Base-by-base conservation (phyloP, 1,284 basidiomycete genomes). In the Microbotryum intermedium region DNA sequence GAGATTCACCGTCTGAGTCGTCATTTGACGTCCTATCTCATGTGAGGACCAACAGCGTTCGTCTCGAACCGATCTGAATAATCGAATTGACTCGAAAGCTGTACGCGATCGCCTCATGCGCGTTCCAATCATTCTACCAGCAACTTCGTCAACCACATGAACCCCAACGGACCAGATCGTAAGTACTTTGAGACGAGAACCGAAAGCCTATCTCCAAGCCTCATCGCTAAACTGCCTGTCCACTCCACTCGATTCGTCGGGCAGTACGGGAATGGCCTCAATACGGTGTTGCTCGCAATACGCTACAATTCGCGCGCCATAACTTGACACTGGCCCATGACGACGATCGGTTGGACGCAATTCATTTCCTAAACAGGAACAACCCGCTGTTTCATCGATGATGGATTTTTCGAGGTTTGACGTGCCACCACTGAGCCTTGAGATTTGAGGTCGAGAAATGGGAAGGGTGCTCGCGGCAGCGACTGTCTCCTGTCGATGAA, bases 1-100 rank as follows among this genome's bases (percentile, higher is more conserved):
- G 55, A 51, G 21, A 56, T 65, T 51, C 34, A 58, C 26, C 39
- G 50, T 21, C 46, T 67, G 11, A 57, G 56, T 11, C 43, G 59
- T n/a, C 56, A 65, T 18, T 65, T 67, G 66, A 53, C 63, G 6
- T 59, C 60, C 16, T 67, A 67, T 39, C 63, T 67, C 58, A 61
- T 67, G 65, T 67, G 21, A 50, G 55, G 9, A 25, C 11, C 1
- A n/a, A 3, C 25, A 7, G 18, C n/a, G 18, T 18, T n/a, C 42
- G 26, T 34, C 1, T 10, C 4, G 7, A 16, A 10, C 29, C 8
- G 21, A 23, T 25, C 11, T 26, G 3, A 8, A 2, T 4, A 13
- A 8, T 3, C 26, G 20, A 3, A 23, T 16, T 30, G 10, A 46
- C 44, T 30, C n/a, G 9, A 21, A n/a, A 16, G 47, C 6, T 9